A percentile compares a stretch with the other conserved stretches of the same genome.
Conservation (phyloP, 208 protist species). For the Wallacemonas rigidus region DNA sequence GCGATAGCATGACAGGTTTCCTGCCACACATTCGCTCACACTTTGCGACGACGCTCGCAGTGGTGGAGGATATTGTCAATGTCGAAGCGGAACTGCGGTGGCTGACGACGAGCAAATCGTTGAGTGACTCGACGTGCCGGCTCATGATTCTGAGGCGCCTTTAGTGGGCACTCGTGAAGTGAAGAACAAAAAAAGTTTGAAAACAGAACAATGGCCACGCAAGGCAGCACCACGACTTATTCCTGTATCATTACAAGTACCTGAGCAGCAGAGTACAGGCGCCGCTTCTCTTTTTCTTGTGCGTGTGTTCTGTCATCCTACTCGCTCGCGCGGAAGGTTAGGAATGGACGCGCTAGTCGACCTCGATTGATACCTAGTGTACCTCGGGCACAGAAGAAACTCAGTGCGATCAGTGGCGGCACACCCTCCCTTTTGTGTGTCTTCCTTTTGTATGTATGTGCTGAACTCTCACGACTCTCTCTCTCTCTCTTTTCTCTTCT, state of each 20-base stretch:
- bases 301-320: too few relatives aligned
- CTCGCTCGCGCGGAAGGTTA: too few relatives aligned
- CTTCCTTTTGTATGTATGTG: too few relatives aligned
- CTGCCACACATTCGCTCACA: constrained; percentile 20
- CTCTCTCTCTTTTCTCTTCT: constrained; percentile 18
- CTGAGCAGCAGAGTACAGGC: too few relatives aligned
- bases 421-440: too few relatives aligned
- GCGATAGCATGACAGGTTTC: constrained; percentile 57
- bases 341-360: too few relatives aligned
- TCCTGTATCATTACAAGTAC: too few relatives aligned
- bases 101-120: constrained; percentile 27
- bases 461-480: neutral
- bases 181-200: constrained; percentile 9
- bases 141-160: constrained; percentile 33
- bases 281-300: too few relatives aligned
- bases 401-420: too few relatives aligned
- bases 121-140: constrained; percentile 37
- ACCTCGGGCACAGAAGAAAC: too few relatives aligned
- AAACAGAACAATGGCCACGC: neutral
- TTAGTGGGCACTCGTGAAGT: neutral
- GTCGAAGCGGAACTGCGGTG: constrained; percentile 29
- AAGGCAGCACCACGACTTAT: too few relatives aligned
- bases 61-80: constrained; percentile 28
- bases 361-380: too few relatives aligned
- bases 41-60: constrained; percentile 26